These are phyloP conservation scores for Podospora conica DNA, from an alignment of 495 filamentous ascomycete species.

Conservation along the genomic window DNA sequence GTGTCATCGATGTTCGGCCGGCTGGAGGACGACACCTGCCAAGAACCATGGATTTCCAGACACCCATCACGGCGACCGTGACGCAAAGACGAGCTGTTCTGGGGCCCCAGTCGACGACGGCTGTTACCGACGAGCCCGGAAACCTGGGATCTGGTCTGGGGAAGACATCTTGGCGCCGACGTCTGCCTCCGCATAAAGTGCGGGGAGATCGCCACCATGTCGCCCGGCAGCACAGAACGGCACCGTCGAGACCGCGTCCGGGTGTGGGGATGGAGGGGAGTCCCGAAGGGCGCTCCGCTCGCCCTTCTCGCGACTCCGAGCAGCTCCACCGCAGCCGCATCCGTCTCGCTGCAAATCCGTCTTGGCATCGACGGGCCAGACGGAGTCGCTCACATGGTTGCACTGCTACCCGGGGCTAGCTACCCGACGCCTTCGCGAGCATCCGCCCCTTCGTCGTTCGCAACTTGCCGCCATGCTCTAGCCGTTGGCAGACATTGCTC, in stretches of 20 bases:
- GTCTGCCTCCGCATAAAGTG: slow-evolving; percentile 2
- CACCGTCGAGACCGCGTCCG: not conserved
- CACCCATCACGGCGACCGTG: too few relatives aligned
- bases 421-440: not conserved
- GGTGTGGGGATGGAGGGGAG: slow-evolving; percentile 5
- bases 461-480: not conserved
- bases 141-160: not conserved
- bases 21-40: not conserved
- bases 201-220: slow-evolving; percentile 9
- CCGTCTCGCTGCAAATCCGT: not conserved
- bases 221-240: slow-evolving; percentile 13
- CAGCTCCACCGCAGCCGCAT: not conserved
- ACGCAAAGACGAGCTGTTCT: too few relatives aligned
- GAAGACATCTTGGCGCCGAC: slow-evolving; percentile 5
- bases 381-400: not conserved
- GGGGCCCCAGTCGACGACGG: not conserved
- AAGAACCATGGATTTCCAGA: not conserved
- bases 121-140: not conserved
- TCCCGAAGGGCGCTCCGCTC: slow-evolving; percentile 1
- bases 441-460: not conserved
- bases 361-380: not conserved
- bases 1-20: not conserved
- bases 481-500: not conserved
- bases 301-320: slow-evolving; percentile 22
- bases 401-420: not conserved